Base-by-base conservation (phyloP, 1,284 basidiomycete genomes). In the Melanopsichium pennsylvanicum region DNA sequence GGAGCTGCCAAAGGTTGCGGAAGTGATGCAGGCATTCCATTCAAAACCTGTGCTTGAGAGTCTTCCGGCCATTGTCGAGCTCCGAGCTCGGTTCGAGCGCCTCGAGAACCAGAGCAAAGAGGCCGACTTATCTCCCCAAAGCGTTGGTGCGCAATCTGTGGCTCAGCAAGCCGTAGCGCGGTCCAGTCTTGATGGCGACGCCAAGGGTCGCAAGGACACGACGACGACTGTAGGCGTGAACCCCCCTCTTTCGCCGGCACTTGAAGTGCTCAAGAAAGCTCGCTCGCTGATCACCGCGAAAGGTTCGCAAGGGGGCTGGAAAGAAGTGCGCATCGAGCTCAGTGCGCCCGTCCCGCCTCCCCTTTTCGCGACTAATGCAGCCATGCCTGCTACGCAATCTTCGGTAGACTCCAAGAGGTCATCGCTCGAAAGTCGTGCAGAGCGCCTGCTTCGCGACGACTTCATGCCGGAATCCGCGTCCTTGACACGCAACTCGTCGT, bases 401-500 rank as follows among this genome's bases (percentile, higher is more conserved):
- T 34, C 25, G 4, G 35, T 26, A 12, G 33, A 48, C 15, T 44
- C 60, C 3, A 39, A 23, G 26, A 51, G 48, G 42, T 37, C 60
- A 2, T 57, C 54, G 1, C 23, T 48, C 25, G 60, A 63, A 4
- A 16, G 18, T 13, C 52, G 31, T 21, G 43, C 44, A 13, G 49
- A 52, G 25, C 60, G 46, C 27, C 18, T 52, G 25, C 22, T 48
- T 19, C 44, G 60, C 5, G 60, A 57, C n/a, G 43, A 57, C 3
- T 12, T 47, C 2, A 34, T 18, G n/a, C 43, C 48, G 11, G 54
- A 26, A 13, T 36, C 52, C 4, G 31, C 40, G 13, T 52, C 64
- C 4, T 37, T 68, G 32, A 57, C 64, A 4, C 58, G 64, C 15
- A 68, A 44, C 23, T 68, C 64, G 7, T 68, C 64, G 0, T 45